Evolutionary conservation across 2,329 filamentous ascomycete genomes (phyloP), one percentile per base, ranked within the genome.

Genomic region (Venturia pyrina): DNA sequence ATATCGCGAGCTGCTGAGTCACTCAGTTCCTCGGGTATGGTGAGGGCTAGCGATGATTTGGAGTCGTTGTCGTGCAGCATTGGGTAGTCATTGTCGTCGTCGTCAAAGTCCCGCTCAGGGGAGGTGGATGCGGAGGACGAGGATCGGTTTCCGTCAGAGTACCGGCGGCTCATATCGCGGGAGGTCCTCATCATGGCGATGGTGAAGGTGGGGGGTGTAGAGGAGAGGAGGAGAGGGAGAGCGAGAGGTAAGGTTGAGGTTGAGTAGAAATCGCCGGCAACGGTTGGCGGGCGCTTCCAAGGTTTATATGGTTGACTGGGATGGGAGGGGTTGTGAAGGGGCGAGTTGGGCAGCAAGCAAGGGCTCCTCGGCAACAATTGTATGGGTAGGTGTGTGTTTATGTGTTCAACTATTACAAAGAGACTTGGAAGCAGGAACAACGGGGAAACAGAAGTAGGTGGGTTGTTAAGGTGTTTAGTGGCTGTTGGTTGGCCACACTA

Each of bases 71-170:
- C 77, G 70, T 89, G 88, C 66, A 84, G 85, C 75, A 89, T 88
- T 76, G 95, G 95, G 77, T 95, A 96, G 78, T 97, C 93, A 70
- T 92, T 96, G 78, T 97, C 93, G 73, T 93, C 89, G 77, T 96
- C 91, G 73, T 91, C 32, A 40, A 60, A 89, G 74, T 86, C 86
- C 64, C 89, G 86, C 63, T 84, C 85, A 57, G 89, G 89, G 1
- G 89, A 92, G 73, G 88, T 90, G 66, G 87, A 89, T 8, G 89
- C 89, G 6, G 88, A 90, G 3, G 81, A 83, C 62, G 77, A 37
- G 59, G 65, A 63, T 37, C 28, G 37, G 13, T 70, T 79, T 71
- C 78, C 89, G 81, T 77, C 84, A 6, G 63, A 57, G 48, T 57
- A 65, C 15, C 63, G 63, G 19, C 63, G 46, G 11, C 44, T 56